Percentiles rank a stretch among this genome's conserved stretches.
Evolutionary conservation across 192 early-diverging fungal species (phyloP).

Genomic region (Lunasporangiospora selenospora): DNA sequence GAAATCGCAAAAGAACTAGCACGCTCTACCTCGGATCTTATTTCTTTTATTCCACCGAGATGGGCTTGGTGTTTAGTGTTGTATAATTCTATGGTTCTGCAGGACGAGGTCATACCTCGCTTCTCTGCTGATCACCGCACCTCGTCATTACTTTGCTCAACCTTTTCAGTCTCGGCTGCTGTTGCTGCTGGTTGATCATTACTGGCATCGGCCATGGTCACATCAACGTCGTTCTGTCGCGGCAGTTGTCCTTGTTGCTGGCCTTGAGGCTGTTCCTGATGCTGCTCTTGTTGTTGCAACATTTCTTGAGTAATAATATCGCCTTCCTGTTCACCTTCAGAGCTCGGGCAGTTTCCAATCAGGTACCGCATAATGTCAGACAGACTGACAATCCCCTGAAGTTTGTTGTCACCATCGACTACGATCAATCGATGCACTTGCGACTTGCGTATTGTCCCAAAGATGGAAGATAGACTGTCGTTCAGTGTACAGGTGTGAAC

Average conservation of each 20-base stretch:
- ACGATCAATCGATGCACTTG: conserved; percentile 93
- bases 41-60: neutral
- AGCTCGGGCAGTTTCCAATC: too few species aligned
- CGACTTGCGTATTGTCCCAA: conserved; percentile 87
- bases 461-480: conserved; percentile 88
- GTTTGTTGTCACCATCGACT: conserved; percentile 78
- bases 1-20: neutral
- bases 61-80: neutral
- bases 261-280: too few species aligned
- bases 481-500: conserved; percentile 90
- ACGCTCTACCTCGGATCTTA: neutral
- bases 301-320: too few species aligned
- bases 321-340: too few species aligned
- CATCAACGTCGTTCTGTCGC: neutral
- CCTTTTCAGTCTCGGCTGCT: neutral
- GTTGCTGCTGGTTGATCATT: neutral
- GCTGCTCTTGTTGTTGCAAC: too few species aligned
- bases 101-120: neutral
- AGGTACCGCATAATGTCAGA: conserved; percentile 82
- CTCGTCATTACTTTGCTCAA: neutral
- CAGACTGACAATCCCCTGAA: conserved; percentile 85
- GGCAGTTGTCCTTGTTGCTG: neutral
- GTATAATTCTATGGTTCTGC: neutral
- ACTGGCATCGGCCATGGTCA: neutral
- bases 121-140: neutral